phyloP scores from a whole-genome alignment of 2,329 filamentous ascomycete genomes.

The Sarocladiaceae sp. region DNA sequence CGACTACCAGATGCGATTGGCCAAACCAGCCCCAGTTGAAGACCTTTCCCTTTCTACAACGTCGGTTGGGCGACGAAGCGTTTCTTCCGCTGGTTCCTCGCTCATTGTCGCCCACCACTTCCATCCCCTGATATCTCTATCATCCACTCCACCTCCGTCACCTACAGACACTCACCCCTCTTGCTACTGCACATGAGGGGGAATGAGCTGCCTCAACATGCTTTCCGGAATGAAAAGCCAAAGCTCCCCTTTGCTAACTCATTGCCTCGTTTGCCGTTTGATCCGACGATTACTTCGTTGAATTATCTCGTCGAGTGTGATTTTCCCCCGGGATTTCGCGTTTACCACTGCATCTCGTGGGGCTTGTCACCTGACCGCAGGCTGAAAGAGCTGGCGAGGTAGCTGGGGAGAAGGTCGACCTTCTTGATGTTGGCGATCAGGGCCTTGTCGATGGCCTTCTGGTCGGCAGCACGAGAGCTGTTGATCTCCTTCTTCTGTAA shows the following conservation, averaged over 20 bases:
- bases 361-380: slow-evolving; percentile 99
- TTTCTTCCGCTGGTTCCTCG: slow-evolving; percentile 3
- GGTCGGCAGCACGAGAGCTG: slow-evolving; percentile 88
- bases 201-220: too few species aligned
- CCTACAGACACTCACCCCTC: neutral
- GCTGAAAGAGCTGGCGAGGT: slow-evolving; percentile 95
- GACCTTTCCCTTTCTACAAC: slow-evolving; percentile 39
- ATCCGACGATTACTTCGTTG: slow-evolving; percentile 18
- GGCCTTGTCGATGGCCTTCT: slow-evolving; percentile 98
- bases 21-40: slow-evolving; percentile 51
- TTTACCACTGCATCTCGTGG: slow-evolving; percentile 99
- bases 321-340: slow-evolving; percentile 14
- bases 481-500: slow-evolving; percentile 92
- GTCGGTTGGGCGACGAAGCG: slow-evolving; percentile 10
- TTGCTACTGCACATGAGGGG: neutral
- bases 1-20: slow-evolving; percentile 62
- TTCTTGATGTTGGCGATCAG: slow-evolving; percentile 96
- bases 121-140: slow-evolving; percentile 16
- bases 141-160: slow-evolving; percentile 9
- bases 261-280: too few species aligned
- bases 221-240: too few species aligned
- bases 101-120: slow-evolving; percentile 6
- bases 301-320: slow-evolving; percentile 18
- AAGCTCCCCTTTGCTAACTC: too few species aligned
- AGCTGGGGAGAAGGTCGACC: slow-evolving; percentile 87